Conservation (phyloP, 2,329 filamentous ascomycete species). For the Apiospora sp. region DNA sequence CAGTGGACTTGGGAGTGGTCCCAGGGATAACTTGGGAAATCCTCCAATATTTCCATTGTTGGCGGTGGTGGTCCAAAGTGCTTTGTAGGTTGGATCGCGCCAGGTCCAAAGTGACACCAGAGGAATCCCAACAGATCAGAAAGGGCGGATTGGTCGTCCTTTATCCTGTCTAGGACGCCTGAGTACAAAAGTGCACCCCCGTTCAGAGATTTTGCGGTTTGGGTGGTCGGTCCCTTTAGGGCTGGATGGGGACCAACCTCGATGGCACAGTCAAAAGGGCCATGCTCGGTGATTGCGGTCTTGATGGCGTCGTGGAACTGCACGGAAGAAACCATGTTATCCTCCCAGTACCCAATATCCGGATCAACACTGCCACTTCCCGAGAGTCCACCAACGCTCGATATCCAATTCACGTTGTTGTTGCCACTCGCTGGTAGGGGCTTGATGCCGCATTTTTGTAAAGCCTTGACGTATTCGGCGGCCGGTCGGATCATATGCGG, state of each 20-base stretch:
- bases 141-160: constrained; percentile 36
- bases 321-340: constrained; percentile 52
- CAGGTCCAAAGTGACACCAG: constrained; percentile 37
- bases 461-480: constrained; percentile 42
- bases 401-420: constrained; percentile 47
- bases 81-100: background rate
- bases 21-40: constrained; percentile 56
- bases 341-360: constrained; percentile 46
- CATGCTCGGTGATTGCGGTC: constrained; percentile 33
- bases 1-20: constrained; percentile 54
- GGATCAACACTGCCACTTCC: constrained; percentile 33
- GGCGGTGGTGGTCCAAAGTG: background rate
- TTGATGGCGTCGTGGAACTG: constrained; percentile 47
- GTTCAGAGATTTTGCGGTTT: constrained; percentile 34
- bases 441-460: constrained; percentile 41
- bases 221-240: constrained; percentile 37
- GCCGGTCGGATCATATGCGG: constrained; percentile 52
- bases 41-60: background rate
- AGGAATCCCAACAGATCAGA: constrained; percentile 39
- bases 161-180: constrained; percentile 34
- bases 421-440: constrained; percentile 29
- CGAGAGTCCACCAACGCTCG: constrained; percentile 46
- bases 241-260: constrained; percentile 43
- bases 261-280: constrained; percentile 38
- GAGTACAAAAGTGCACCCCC: constrained; percentile 35